A percentile compares a stretch with the other conserved stretches of the same genome.
Evolutionary conservation across 2,329 filamentous ascomycete species (phyloP).

Genomic region (Chaetomium olivaceum): DNA sequence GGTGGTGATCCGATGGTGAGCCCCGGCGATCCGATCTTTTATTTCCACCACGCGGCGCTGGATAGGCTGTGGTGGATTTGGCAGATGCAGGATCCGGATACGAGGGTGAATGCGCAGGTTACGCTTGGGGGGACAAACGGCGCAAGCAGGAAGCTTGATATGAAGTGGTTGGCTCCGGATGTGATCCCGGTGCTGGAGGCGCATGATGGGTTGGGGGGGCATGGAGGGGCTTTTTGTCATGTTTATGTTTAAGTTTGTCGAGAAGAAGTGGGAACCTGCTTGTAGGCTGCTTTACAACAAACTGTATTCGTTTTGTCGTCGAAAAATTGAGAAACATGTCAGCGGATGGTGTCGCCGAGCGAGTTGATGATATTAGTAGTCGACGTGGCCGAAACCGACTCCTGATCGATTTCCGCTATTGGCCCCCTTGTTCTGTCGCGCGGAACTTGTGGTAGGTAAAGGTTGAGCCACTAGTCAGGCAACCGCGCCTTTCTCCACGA

Average conservation of each 20-base stretch:
- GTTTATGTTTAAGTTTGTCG: not conserved
- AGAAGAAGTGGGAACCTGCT: not conserved
- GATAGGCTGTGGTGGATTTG: conserved; percentile 46
- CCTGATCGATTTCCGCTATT: too few relatives aligned
- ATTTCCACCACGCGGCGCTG: conserved; percentile 42
- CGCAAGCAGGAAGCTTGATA: conserved; percentile 3
- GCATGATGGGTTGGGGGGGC: conserved; percentile 1
- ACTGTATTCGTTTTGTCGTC: too few relatives aligned
- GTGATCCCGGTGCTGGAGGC: conserved; percentile 3
- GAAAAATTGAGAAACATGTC: too few relatives aligned
- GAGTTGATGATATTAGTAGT: too few relatives aligned
- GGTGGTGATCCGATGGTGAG: conserved; percentile 29
- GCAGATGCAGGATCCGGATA: conserved; percentile 44
- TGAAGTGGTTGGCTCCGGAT: not conserved
- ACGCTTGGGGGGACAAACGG: not conserved
- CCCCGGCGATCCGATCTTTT: conserved; percentile 44
- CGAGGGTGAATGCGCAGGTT: conserved; percentile 35
- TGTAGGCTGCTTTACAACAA: too few relatives aligned
- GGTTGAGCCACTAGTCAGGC: too few relatives aligned
- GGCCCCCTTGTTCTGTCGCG: too few relatives aligned
- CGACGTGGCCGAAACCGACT: too few relatives aligned
- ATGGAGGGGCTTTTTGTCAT: conserved; percentile 2
- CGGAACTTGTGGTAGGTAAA: too few relatives aligned
- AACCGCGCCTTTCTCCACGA: too few relatives aligned
- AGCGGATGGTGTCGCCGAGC: too few relatives aligned